Evolutionary conservation across 202 grass and related monocot species (phyloP), one percentile per base, ranked within the genome.

Genomic region (Elaeis oleifera): DNA sequence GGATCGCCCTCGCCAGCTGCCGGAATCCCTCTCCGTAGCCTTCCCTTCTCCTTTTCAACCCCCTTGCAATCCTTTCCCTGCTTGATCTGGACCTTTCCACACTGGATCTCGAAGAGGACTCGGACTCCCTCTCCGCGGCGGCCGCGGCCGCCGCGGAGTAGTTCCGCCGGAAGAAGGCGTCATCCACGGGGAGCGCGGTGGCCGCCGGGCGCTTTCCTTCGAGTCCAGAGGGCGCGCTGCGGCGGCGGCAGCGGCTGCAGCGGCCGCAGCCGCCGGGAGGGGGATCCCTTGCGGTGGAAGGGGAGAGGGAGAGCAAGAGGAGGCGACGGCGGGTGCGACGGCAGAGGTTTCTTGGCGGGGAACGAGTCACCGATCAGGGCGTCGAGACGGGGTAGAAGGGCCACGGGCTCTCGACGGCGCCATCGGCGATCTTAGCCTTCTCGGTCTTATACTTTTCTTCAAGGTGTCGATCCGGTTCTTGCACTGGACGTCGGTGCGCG

Each of bases 401-500:
- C 92, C 92, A 97, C 26, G 59, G 73, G 11, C 84, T 79, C 60
- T 58, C 65, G 57, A 36, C 52, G 52, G 27, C 27, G 60, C 60
- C 19, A 19, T 53, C 6, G 65, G 53, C 36, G 65, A 24, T 56
- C 80, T 82, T 97, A 28, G 74, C 31, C 73, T 82, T 89, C 74
- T 97, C 92, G 19, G 83, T 36, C 77, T 97, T 97, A 65, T 92
- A 97, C 64, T 92, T 97, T 97, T 97, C 84, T 97, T 97, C 51
- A 97, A 84, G 61, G 92, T 97, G 51, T 97, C 92, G 74, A 97
- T 86, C 65, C 88, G 88, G 79, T 97, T 97, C 79, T 97, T 97
- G 74, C 92, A 97, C 84, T 97, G 92, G 53, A 84, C 59, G 65
- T 97, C 92, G 26, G 84, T 84, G 74, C 78, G 91, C 27, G 74